These are phyloP conservation scores for Aspergillus hancockii DNA, from an alignment of 495 filamentous ascomycete genomes.

Conservation along the genomic window DNA sequence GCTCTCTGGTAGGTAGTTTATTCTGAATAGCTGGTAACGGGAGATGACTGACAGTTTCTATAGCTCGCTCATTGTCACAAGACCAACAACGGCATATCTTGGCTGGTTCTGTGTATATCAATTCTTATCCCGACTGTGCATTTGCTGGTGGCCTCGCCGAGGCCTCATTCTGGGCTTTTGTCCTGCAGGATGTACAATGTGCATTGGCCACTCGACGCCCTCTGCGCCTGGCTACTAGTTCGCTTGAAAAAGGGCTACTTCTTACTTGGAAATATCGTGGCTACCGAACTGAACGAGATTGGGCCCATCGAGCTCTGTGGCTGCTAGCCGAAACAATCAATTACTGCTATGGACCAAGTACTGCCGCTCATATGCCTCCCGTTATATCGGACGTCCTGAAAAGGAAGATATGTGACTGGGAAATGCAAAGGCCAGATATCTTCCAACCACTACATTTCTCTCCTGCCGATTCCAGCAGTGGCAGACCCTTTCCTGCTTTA, in stretches of 20 bases:
- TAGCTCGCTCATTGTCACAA: constrained; percentile 39
- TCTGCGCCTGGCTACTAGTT: constrained; percentile 35
- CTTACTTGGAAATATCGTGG: constrained; percentile 32
- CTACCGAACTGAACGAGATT: constrained; percentile 40
- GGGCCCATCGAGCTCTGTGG: constrained; percentile 43
- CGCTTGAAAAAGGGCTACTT: constrained; percentile 38
- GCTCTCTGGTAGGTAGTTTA: constrained; percentile 35
- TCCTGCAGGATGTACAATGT: constrained; percentile 47
- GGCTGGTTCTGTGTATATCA: constrained; percentile 45
- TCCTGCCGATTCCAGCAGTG: constrained; percentile 26
- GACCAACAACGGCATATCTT: constrained; percentile 43
- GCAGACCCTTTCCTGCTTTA: constrained; percentile 40
- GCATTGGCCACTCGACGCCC: constrained; percentile 40
- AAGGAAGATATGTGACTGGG: constrained; percentile 34
- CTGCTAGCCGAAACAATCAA: constrained; percentile 42
- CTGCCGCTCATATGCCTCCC: constrained; percentile 20
- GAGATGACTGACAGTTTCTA: background rate
- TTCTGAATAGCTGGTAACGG: background rate
- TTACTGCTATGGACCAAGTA: constrained; percentile 35
- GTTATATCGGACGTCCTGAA: constrained; percentile 27
- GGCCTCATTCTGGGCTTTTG: constrained; percentile 46
- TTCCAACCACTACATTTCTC: constrained; percentile 41
- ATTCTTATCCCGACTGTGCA: constrained; percentile 41
- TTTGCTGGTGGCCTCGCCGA: constrained; percentile 40
- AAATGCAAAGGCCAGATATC: constrained; percentile 28